A percentile compares a stretch with the other conserved stretches of the same genome.
Conservation (phyloP, 2,329 filamentous ascomycete species). For the Aspergillus latus region DNA sequence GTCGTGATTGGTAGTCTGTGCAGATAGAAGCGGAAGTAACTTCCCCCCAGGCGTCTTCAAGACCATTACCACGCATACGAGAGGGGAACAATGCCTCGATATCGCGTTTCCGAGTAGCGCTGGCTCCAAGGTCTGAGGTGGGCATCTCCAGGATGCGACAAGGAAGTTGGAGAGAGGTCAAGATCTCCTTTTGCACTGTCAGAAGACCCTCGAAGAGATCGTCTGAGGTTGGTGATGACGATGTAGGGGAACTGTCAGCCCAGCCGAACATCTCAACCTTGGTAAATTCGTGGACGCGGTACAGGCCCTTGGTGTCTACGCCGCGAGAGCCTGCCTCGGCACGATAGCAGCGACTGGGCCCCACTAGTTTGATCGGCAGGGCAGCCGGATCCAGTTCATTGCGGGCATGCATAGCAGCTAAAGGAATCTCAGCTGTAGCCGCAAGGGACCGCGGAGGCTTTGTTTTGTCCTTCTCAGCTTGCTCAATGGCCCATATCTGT, state of each 20-base stretch:
- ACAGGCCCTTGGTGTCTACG: constrained; percentile 87
- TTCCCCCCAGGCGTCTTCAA: constrained; percentile 81
- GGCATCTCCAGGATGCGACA: constrained; percentile 95
- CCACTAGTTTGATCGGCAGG: constrained; percentile 77
- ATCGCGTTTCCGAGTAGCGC: constrained; percentile 81
- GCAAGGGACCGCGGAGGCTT: constrained; percentile 74
- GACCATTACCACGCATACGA: constrained; percentile 46
- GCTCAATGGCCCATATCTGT: constrained; percentile 81
- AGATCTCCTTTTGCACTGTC: constrained; percentile 79
- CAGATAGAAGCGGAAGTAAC: constrained; percentile 88
- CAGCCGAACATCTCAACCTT: constrained; percentile 98
- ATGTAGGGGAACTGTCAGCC: constrained; percentile 57
- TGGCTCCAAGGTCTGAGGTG: constrained; percentile 80
- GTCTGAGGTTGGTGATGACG: constrained; percentile 30
- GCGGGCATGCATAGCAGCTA: constrained; percentile 86
- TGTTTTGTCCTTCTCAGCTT: constrained; percentile 61
- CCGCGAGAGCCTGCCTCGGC: constrained; percentile 91
- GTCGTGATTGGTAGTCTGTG: constrained; percentile 87
- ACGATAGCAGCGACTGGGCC: constrained; percentile 87
- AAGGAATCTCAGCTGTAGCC: constrained; percentile 90
- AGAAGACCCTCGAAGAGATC: constrained; percentile 80
- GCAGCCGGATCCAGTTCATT: constrained; percentile 63
- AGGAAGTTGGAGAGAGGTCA: constrained; percentile 72
- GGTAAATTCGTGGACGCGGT: constrained; percentile 96
- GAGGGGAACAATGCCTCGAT: constrained; percentile 95